Conservation (phyloP, 805 yeast genomes). For the Teunomyces barrocoloradensis region DNA sequence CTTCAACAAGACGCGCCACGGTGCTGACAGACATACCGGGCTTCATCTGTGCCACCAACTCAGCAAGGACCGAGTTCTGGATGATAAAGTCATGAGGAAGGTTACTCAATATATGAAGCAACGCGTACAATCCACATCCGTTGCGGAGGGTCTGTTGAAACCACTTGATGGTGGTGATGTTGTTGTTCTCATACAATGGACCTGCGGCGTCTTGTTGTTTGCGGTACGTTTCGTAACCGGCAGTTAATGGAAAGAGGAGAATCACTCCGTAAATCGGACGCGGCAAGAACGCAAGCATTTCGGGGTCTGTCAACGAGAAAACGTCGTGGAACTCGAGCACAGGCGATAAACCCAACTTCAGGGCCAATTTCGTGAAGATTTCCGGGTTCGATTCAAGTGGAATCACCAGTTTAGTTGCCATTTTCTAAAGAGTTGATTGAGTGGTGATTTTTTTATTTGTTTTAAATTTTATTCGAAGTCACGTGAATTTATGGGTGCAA, state of each 20-base stretch:
- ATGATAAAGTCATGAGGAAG: slow-evolving; percentile 46
- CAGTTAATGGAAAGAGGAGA: slow-evolving; percentile 79
- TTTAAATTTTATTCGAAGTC: too few relatives aligned
- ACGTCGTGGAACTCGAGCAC: slow-evolving; percentile 71
- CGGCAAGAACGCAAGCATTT: slow-evolving; percentile 75
- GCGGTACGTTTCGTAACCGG: slow-evolving; percentile 53
- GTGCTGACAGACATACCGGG: slow-evolving; percentile 27
- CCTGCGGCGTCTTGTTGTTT: slow-evolving; percentile 34
- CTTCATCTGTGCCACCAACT: slow-evolving; percentile 16
- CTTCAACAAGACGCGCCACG: slow-evolving; percentile 44
- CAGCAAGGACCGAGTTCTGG: slow-evolving; percentile 30
- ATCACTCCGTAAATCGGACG: slow-evolving; percentile 75
- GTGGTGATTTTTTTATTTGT: too few relatives aligned
- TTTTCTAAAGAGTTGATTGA: not conserved
- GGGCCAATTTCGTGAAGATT: slow-evolving; percentile 69
- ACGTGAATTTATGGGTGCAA: too few relatives aligned
- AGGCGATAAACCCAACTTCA: slow-evolving; percentile 62
- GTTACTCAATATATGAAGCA: slow-evolving; percentile 59
- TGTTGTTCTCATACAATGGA: slow-evolving; percentile 21
- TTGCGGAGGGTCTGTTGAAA: slow-evolving; percentile 79
- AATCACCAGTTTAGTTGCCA: slow-evolving; percentile 46
- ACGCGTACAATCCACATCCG: slow-evolving; percentile 91
- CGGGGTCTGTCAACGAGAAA: slow-evolving; percentile 80
- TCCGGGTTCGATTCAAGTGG: slow-evolving; percentile 92
- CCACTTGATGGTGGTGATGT: slow-evolving; percentile 56